Conservation (phyloP, 78 protist genomes). For the Speleostelium caveatum region DNA sequence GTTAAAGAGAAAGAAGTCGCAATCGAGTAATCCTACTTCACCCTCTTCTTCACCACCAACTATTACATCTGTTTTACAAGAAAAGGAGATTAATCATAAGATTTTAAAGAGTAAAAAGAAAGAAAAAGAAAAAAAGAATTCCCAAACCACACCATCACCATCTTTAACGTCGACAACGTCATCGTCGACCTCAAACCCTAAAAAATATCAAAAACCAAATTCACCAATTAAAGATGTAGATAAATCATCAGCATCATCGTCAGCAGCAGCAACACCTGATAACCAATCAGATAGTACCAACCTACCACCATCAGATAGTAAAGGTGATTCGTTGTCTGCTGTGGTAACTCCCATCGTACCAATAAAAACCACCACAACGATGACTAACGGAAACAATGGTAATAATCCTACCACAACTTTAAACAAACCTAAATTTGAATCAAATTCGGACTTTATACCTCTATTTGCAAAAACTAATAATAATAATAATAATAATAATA, state of each 20-base stretch:
- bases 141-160: neutral
- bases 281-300: neutral
- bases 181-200: constrained; percentile 9
- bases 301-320: neutral
- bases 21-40: constrained; percentile 16
- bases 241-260: neutral
- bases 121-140: too few relatives aligned
- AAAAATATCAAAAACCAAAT: constrained; percentile 18
- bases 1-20: constrained; percentile 48
- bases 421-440: neutral
- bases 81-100: neutral
- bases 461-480: neutral
- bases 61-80: neutral
- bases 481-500: neutral
- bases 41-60: constrained; percentile 42
- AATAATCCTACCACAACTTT: neutral
- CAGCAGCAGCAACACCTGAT: neutral
- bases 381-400: neutral
- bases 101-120: neutral
- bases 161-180: neutral
- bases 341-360: neutral
- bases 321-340: neutral
- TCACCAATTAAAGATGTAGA: neutral
- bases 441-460: neutral
- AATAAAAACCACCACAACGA: constrained; percentile 21